These are phyloP conservation scores for Colletotrichum orchidophilum DNA, from an alignment of 2,329 filamentous ascomycete genomes.

Conservation along the genomic window DNA sequence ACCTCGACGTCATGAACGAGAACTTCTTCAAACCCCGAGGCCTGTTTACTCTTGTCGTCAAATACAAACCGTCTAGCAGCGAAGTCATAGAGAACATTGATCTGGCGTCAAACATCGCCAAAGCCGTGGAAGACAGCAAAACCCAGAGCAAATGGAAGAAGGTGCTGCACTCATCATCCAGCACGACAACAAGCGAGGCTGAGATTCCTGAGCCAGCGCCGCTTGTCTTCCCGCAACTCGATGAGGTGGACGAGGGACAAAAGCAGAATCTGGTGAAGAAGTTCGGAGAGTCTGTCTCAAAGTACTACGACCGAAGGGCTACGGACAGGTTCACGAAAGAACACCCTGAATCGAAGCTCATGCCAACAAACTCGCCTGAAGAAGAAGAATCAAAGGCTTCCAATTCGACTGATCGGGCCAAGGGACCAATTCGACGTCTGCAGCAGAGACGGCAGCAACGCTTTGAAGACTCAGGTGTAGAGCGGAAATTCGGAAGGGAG, in stretches of 20 bases:
- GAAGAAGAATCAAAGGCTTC: neutral
- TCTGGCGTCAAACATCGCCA: neutral
- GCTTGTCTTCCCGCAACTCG: neutral
- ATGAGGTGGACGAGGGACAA: neutral
- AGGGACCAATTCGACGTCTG: neutral
- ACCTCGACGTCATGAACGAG: slow-evolving; percentile 9
- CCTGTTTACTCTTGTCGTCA: neutral
- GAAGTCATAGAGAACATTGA: neutral
- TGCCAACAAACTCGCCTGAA: neutral
- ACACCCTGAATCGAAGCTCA: neutral
- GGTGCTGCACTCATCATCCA: neutral
- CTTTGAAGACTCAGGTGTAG: neutral
- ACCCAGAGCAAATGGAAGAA: neutral
- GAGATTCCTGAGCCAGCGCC: neutral
- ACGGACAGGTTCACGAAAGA: neutral
- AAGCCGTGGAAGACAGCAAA: neutral
- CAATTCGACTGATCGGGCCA: neutral
- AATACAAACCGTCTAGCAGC: neutral
- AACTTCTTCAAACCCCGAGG: slow-evolving; percentile 8
- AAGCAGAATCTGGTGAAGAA: neutral
- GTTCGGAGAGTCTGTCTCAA: neutral
- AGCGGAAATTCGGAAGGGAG: neutral
- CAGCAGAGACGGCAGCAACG: neutral
- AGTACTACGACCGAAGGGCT: neutral
- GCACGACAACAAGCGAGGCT: neutral